Conservation (phyloP, 2,329 filamentous ascomycete genomes). For the Uncinocarpus reesii region DNA sequence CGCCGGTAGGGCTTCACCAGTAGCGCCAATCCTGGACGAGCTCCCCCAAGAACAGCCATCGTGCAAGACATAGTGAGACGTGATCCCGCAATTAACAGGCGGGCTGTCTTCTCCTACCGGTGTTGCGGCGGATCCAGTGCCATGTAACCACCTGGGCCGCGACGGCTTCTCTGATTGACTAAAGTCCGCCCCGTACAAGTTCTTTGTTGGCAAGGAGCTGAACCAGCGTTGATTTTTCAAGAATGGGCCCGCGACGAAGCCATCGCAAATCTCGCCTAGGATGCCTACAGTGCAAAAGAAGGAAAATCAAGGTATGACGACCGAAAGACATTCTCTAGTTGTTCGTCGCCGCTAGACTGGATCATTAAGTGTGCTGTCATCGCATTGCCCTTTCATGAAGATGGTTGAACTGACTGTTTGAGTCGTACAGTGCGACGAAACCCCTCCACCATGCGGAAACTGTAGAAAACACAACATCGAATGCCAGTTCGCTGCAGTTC, state of each 20-base stretch:
- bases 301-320: slow-evolving; percentile 28
- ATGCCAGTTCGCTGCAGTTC: slow-evolving; percentile 18
- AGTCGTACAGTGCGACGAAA: slow-evolving; percentile 20
- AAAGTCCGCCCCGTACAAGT: background rate
- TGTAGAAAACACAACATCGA: slow-evolving; percentile 23
- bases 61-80: background rate
- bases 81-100: background rate
- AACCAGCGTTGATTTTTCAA: background rate
- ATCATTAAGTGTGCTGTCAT: background rate
- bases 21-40: too few relatives aligned
- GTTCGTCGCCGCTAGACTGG: background rate
- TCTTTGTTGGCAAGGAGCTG: background rate
- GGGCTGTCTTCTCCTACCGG: background rate
- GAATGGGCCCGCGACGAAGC: slow-evolving; percentile 21
- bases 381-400: background rate
- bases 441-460: slow-evolving; percentile 20
- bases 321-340: background rate
- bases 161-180: background rate
- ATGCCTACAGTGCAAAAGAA: slow-evolving; percentile 27
- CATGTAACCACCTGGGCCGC: background rate
- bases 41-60: too few relatives aligned
- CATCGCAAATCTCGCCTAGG: slow-evolving; percentile 29
- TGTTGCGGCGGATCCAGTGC: background rate
- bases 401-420: background rate
- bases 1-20: too few relatives aligned